Percentiles rank a stretch among this genome's conserved stretches.
Evolutionary conservation across 139 green algal genomes (phyloP).

Genomic region (Mesotaenium endlicherianum): DNA sequence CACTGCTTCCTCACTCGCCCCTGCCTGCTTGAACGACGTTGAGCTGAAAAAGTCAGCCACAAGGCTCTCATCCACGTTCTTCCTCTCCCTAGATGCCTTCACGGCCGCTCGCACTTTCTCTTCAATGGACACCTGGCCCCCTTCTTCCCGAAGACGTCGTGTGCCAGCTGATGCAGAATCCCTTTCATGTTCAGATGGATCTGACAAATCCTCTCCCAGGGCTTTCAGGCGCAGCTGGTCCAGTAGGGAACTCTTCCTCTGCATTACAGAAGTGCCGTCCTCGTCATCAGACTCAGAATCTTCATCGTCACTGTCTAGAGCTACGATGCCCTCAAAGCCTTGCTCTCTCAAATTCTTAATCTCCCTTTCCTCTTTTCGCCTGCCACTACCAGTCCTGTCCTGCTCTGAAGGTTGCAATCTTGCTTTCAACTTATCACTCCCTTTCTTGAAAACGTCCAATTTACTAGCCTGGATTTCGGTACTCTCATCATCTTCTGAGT

Average conservation of each 20-base stretch:
- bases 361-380: constrained; percentile 7
- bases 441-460: constrained; percentile 8
- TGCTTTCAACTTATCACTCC: background rate
- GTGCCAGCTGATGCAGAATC: background rate
- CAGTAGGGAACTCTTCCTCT: background rate
- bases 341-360: background rate
- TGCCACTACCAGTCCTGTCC: background rate
- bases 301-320: constrained; percentile 34
- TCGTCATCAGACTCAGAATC: background rate
- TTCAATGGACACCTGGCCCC: background rate
- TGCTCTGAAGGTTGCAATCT: background rate
- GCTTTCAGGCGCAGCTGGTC: constrained; percentile 1
- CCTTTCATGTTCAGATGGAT: constrained; percentile 11
- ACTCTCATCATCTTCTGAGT: background rate
- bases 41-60: constrained; percentile 41
- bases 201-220: constrained; percentile 2
- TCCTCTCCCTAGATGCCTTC: constrained; percentile 2
- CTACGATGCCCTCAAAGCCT: constrained; percentile 43
- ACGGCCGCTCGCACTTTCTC: background rate
- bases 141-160: background rate
- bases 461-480: constrained; percentile 1
- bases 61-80: constrained; percentile 39
- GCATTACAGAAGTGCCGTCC: background rate
- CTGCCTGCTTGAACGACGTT: constrained; percentile 22
- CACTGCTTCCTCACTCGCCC: constrained; percentile 10